phyloP scores from a whole-genome alignment of 352 stramenopile species.

The Pilasporangium apinafurcum region DNA sequence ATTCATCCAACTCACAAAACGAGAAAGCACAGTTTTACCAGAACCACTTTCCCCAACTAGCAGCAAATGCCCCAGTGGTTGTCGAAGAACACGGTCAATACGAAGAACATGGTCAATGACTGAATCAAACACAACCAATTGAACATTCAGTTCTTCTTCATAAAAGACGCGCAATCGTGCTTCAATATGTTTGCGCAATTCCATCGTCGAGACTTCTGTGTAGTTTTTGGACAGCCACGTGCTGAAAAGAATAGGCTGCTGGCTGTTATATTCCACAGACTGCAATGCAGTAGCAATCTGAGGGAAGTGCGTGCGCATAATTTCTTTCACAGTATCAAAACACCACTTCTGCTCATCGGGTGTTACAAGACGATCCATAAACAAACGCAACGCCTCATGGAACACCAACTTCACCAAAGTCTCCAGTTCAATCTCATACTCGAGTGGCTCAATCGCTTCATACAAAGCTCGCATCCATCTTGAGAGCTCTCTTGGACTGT shows the following conservation, averaged over 20 bases:
- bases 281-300: conserved; percentile 72
- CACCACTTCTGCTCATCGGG: conserved; percentile 97
- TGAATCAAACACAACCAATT: conserved; percentile 99
- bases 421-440: conserved; percentile 93
- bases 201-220: conserved; percentile 85
- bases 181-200: conserved; percentile 96
- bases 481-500: conserved; percentile 98
- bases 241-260: conserved; percentile 96
- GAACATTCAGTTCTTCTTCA: conserved; percentile 99
- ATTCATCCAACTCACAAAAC: conserved; percentile 99
- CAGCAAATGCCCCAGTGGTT: conserved; percentile 98
- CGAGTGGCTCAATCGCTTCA: conserved; percentile 94
- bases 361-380: conserved; percentile 98
- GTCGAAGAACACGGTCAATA: conserved; percentile 96
- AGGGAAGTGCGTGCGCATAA: conserved; percentile 75
- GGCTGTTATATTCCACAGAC: conserved; percentile 58
- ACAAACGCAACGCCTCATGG: conserved; percentile 98
- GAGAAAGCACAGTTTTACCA: conserved; percentile 98
- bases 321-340: conserved; percentile 83
- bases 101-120: conserved; percentile 98
- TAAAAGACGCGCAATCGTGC: conserved; percentile 98
- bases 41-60: conserved; percentile 98
- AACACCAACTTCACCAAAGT: conserved; percentile 97
- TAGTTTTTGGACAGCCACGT: conserved; percentile 99
- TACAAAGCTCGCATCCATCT: conserved; percentile 99